A percentile compares a stretch with the other conserved stretches of the same genome.
Conservation (phyloP, 2,329 filamentous ascomycete genomes). For the Sporothrix curviconia region DNA sequence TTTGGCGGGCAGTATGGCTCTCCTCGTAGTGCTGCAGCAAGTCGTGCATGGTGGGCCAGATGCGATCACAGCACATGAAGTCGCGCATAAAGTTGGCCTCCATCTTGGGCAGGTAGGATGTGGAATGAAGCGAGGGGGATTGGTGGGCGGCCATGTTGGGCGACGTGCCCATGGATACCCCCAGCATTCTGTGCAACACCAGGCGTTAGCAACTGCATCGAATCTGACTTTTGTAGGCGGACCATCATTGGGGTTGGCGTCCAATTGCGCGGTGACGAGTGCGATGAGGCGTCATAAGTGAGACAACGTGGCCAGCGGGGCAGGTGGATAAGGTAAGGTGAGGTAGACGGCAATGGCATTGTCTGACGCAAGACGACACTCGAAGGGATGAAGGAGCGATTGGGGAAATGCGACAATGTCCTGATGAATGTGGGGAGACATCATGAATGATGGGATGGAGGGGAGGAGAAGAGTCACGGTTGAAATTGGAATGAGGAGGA, state of each 20-base stretch:
- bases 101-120: slow-evolving; percentile 90
- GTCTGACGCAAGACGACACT: background rate
- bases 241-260: no score
- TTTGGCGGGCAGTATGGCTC: slow-evolving; percentile 75
- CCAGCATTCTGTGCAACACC: slow-evolving; percentile 64
- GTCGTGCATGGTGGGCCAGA: slow-evolving; percentile 85
- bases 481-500: background rate
- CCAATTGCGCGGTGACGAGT: no score
- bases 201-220: slow-evolving; percentile 21
- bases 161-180: slow-evolving; percentile 69
- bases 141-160: slow-evolving; percentile 67
- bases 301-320: no score
- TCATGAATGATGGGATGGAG: background rate
- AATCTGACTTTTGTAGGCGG: no score
- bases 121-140: slow-evolving; percentile 94
- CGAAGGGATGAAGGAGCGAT: background rate
- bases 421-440: no score
- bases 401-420: no score
- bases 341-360: slow-evolving; percentile 5
- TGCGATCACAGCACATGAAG: slow-evolving; percentile 89
- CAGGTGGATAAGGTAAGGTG: slow-evolving; percentile 16
- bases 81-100: slow-evolving; percentile 98
- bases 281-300: no score
- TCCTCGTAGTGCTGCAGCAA: slow-evolving; percentile 96
- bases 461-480: background rate